Base-by-base conservation (phyloP, 2,329 filamentous ascomycete species). In the Fonsecaea nubica region DNA sequence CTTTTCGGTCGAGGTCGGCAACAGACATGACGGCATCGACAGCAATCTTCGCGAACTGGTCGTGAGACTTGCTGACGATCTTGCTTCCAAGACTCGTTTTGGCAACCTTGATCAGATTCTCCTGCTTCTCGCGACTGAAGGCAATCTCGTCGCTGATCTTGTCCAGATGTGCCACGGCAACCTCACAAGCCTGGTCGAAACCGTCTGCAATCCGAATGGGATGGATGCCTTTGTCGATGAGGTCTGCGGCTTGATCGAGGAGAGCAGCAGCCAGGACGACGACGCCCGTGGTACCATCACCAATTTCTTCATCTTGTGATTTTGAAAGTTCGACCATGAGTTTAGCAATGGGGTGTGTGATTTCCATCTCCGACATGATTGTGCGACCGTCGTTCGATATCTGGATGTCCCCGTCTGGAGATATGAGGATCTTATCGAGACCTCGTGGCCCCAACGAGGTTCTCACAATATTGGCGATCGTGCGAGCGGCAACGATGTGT, bases 211-310 rank as follows among this genome's bases (percentile, higher is more conserved):
- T 98, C 74, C 96, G 87, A 79, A 99, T 99, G 69, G 95, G 95
- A 82, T 99, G 95, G 75, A 99, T 99, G 77, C 95, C 96, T 87
- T 99, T 99, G 86, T 99, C 96, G 79, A 99, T 98, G 74, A 99
- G 87, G 78, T 97, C 95, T 70, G 94, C 92, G 18, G 95, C 95
- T 82, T 98, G 94, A 81, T 99, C 96, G 68, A 99, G 85, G 71
- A 99, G 87, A 69, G 95, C 93, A 71, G 94, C 95, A 13, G 95
- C 95, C 73, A 99, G 84, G 57, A 99, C 96, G 59, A 99, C 95
- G 13, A 99, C 95, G 79, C 95, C 95, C 0, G 95, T 99, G 70
- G 95, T 99, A 71, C 95, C 95, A 78, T 99, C 95, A 77, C 95
- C 95, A 76, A 99, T 99, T 82, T 99, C 95, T 74, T 98, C 94